Evolutionary conservation across 2,329 filamentous ascomycete genomes (phyloP).

Genomic region (Leptographium flavum): DNA sequence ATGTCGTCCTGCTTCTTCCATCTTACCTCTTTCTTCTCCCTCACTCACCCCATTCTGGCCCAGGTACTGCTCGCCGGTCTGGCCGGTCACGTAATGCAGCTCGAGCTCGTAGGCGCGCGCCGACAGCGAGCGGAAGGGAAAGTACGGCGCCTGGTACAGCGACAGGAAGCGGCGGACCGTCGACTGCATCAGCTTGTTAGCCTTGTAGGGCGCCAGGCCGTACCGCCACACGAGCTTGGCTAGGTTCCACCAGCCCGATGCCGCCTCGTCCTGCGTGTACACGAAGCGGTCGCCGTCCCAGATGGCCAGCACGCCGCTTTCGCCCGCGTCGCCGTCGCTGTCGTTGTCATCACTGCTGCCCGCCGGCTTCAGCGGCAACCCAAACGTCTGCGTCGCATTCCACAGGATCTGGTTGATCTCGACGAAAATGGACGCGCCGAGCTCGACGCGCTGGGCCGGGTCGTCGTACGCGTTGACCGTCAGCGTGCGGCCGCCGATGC

Average conservation of each 20-base stretch:
- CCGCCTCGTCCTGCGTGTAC: slow-evolving; percentile 44
- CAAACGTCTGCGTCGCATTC: slow-evolving; percentile 56
- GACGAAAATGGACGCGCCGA: slow-evolving; percentile 89
- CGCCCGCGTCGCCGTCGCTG: too few relatives aligned
- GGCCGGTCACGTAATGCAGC: slow-evolving; percentile 48
- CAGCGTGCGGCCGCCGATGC: slow-evolving; percentile 73
- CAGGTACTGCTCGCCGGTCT: slow-evolving; percentile 63
- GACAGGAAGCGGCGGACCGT: slow-evolving; percentile 61
- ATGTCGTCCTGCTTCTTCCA: background rate
- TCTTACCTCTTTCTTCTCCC: background rate
- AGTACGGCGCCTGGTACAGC: slow-evolving; percentile 68
- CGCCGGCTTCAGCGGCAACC: slow-evolving; percentile 42
- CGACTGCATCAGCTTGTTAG: slow-evolving; percentile 55
- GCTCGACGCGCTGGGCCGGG: slow-evolving; percentile 55
- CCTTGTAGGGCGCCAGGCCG: slow-evolving; percentile 61
- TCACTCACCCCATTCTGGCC: slow-evolving; percentile 48
- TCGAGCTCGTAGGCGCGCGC: slow-evolving; percentile 53
- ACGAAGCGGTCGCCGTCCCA: slow-evolving; percentile 75
- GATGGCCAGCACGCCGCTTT: slow-evolving; percentile 56
- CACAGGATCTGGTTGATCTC: slow-evolving; percentile 69
- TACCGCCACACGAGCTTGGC: slow-evolving; percentile 76
- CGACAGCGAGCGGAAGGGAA: slow-evolving; percentile 70
- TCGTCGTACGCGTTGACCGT: slow-evolving; percentile 68
- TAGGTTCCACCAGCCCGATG: slow-evolving; percentile 63
- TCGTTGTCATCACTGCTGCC: slow-evolving; percentile 31